These are phyloP conservation scores for Penicillium bovifimosum DNA, from an alignment of 495 filamentous ascomycete species.

Conservation along the genomic window DNA sequence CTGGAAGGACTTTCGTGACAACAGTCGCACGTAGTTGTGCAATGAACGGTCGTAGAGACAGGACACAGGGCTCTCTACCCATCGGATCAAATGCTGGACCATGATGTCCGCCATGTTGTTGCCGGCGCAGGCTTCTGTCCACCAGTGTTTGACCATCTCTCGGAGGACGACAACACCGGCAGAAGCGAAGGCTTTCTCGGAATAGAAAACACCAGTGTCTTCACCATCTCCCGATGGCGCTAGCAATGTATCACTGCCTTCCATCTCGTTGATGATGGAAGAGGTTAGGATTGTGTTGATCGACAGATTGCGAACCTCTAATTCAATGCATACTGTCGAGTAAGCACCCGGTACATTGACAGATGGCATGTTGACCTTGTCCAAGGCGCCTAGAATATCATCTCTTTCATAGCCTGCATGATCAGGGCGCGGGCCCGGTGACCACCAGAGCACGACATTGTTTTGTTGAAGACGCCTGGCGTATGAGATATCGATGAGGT, in stretches of 20 bases:
- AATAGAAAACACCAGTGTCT: slow-evolving; percentile 62
- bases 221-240: slow-evolving; percentile 62
- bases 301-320: slow-evolving; percentile 87
- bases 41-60: slow-evolving; percentile 95
- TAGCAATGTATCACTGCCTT: slow-evolving; percentile 64
- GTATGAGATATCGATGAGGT: slow-evolving; percentile 93
- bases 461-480: slow-evolving; percentile 84
- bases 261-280: slow-evolving; percentile 94
- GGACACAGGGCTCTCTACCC: slow-evolving; percentile 86
- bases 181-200: slow-evolving; percentile 89
- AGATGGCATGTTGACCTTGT: slow-evolving; percentile 89
- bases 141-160: slow-evolving; percentile 99
- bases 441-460: slow-evolving; percentile 99
- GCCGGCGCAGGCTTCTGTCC: slow-evolving; percentile 87
- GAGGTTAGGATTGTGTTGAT: slow-evolving; percentile 98
- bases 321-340: slow-evolving; percentile 92
- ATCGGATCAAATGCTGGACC: slow-evolving; percentile 94
- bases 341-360: slow-evolving; percentile 91
- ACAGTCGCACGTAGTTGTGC: slow-evolving; percentile 96
- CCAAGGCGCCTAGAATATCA: slow-evolving; percentile 75
- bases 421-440: slow-evolving; percentile 73
- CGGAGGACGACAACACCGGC: slow-evolving; percentile 83
- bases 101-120: slow-evolving; percentile 95
- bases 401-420: slow-evolving; percentile 96
- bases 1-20: slow-evolving; percentile 93